Conservation (phyloP, 352 stramenopile species). For the Halophytophthora batemanensis region DNA sequence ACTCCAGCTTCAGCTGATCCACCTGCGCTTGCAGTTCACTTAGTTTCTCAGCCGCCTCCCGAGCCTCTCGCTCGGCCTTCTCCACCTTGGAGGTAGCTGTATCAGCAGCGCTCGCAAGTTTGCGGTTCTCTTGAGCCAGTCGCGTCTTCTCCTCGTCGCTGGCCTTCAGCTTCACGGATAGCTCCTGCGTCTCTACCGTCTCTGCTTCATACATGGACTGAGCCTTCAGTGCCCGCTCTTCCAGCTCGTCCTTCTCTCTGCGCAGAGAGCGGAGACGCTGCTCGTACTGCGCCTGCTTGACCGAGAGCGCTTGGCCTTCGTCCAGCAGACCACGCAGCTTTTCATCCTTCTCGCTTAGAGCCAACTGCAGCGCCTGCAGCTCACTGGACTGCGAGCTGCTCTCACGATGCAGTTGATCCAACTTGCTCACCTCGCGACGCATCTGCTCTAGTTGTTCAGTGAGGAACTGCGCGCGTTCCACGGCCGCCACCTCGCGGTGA, state of each 20-base stretch:
- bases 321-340: constrained; percentile 66
- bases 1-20: constrained; percentile 26
- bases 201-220: constrained; percentile 54
- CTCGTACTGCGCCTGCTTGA: constrained; percentile 78
- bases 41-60: constrained; percentile 14
- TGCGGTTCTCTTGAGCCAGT: constrained; percentile 33
- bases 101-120: constrained; percentile 24
- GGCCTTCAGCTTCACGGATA: constrained; percentile 40
- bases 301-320: constrained; percentile 69
- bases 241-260: constrained; percentile 78
- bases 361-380: constrained; percentile 55
- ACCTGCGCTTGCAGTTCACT: constrained; percentile 25
- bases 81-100: constrained; percentile 26
- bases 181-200: constrained; percentile 42
- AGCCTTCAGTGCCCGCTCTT: constrained; percentile 50
- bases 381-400: constrained; percentile 36
- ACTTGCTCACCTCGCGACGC: constrained; percentile 50
- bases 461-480: constrained; percentile 57
- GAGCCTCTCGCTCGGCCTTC: constrained; percentile 25
- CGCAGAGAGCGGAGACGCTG: constrained; percentile 61
- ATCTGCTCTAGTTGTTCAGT: constrained; percentile 67
- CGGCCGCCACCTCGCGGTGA: constrained; percentile 54
- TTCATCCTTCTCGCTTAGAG: constrained; percentile 68
- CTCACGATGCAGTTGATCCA: constrained; percentile 43
- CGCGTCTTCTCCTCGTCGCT: constrained; percentile 53